phyloP scores from a whole-genome alignment of 106 monocot species.

The Amphibolis antarctica region DNA sequence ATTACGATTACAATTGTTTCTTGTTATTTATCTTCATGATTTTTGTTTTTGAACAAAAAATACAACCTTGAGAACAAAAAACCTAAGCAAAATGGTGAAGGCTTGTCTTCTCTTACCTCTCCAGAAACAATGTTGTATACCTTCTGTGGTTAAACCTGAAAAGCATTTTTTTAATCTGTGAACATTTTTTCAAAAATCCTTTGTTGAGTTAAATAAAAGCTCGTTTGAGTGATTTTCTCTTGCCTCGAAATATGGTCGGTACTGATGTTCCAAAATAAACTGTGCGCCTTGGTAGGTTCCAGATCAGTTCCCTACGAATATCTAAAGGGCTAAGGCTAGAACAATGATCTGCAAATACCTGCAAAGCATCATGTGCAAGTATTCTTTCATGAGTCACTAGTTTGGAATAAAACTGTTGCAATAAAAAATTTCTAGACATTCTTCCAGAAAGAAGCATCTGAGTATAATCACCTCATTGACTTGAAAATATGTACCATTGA shows the following conservation, averaged over 20 bases:
- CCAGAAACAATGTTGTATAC: conserved; percentile 27
- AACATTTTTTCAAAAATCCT: neutral
- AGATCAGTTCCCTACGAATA: conserved; percentile 34
- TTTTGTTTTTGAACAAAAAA: neutral
- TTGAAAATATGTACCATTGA: conserved; percentile 70
- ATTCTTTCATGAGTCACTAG: neutral
- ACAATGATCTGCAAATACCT: conserved; percentile 59
- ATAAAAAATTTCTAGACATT: neutral
- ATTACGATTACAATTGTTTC: too few relatives aligned
- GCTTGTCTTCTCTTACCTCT: conserved; percentile 10
- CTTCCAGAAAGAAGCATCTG: neutral
- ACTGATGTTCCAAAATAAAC: conserved; percentile 34
- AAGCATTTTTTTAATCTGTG: neutral
- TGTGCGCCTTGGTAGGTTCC: conserved; percentile 36
- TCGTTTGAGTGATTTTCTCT: neutral
- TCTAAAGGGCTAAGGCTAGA: conserved; percentile 36
- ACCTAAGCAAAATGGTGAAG: neutral
- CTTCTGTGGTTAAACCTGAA: conserved; percentile 29
- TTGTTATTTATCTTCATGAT: neutral
- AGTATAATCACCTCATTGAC: conserved; percentile 46
- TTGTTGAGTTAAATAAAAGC: neutral
- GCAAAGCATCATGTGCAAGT: neutral
- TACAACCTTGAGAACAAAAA: neutral
- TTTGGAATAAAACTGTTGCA: neutral
- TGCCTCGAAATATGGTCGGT: conserved; percentile 43